Base-by-base conservation (phyloP, 139 green algal genomes). In the Astrephomene gubernaculifera region DNA sequence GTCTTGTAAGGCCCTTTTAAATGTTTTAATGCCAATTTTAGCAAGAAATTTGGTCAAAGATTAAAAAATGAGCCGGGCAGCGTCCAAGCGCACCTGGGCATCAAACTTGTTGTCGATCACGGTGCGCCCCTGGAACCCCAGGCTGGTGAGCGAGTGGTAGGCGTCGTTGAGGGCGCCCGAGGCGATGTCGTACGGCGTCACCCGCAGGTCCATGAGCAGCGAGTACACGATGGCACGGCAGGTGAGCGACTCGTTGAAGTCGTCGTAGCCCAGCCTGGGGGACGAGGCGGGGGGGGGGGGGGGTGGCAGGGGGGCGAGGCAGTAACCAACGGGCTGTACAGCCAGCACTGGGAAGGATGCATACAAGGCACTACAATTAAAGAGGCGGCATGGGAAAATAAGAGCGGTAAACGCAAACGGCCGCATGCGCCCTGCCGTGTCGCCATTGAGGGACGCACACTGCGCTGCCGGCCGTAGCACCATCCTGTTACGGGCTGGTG, bases 231-330 rank as follows among this genome's bases (percentile, higher is more conserved):
- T 44, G 25, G 57, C 44, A 0, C 63, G 85, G 49, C 71, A 76
- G 6, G 71, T 79, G 49, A 97, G 93, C 70, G 87, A 94, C 90
- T 98, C 95, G 82, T 98, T 98, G 65, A 95, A 91, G 80, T 98
- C 95, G 75, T 97, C 94, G 70, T 97, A 97, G 27, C 92, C 79
- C 33, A 85, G 65, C 33, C 79, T 85, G 79, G 22, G 27, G 57
- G 57, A 6, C 49, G 49, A 57, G 49, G 49, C 12, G 12, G 12
- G 49, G 17, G 49, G 17, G 12, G 49, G 49, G 49, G 49, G 12
- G 49, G 49, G 17, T n/a, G n/a, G n/a, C n/a, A n/a, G n/a, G n/a
- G n/a, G n/a, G n/a, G n/a, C n/a, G n/a, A n/a, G n/a, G n/a, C n/a
- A n/a, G n/a, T n/a, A n/a, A n/a, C n/a, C n/a, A n/a, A n/a, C n/a